Conservation (phyloP, 2,329 filamentous ascomycete species). For the Rhexocercosporidium sp. region DNA sequence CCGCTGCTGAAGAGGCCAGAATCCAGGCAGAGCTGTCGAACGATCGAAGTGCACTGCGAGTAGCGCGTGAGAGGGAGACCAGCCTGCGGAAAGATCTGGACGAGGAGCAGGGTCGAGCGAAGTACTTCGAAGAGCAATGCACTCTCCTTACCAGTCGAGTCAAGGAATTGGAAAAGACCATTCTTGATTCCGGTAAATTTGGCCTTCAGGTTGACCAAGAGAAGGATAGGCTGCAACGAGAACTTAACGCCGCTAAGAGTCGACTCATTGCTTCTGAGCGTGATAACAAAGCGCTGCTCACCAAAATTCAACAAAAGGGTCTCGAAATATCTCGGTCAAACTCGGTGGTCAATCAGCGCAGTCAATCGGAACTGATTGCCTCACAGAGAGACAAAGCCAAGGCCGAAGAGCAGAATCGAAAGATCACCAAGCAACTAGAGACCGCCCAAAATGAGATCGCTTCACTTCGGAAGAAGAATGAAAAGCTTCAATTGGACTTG, state of each 20-base stretch:
- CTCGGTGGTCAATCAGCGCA: conserved; percentile 83
- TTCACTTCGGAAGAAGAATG: conserved; percentile 89
- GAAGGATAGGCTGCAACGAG: conserved; percentile 90
- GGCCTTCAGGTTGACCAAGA: conserved; percentile 89
- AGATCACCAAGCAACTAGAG: conserved; percentile 81
- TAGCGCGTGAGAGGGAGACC: conserved; percentile 80
- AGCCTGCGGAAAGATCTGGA: conserved; percentile 82
- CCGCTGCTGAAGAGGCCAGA: conserved; percentile 84
- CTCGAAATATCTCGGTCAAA: conserved; percentile 92
- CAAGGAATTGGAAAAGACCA: conserved; percentile 84
- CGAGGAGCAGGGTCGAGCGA: conserved; percentile 74
- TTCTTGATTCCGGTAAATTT: conserved; percentile 88
- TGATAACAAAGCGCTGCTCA: conserved; percentile 91
- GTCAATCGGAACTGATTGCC: conserved; percentile 75
- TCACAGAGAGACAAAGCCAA: conserved; percentile 84
- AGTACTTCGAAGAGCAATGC: conserved; percentile 81
- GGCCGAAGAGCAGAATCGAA: conserved; percentile 81
- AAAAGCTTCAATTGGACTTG: conserved; percentile 85
- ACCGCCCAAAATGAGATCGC: conserved; percentile 84
- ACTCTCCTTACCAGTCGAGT: conserved; percentile 78
- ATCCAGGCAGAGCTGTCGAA: conserved; percentile 80
- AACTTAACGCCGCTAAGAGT: conserved; percentile 89
- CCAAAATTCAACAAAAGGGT: conserved; percentile 97
- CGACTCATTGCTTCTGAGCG: conserved; percentile 92
- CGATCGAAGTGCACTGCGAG: conserved; percentile 77